phyloP scores from a whole-genome alignment of 129 eudicot species.

The Apium graveolens region DNA sequence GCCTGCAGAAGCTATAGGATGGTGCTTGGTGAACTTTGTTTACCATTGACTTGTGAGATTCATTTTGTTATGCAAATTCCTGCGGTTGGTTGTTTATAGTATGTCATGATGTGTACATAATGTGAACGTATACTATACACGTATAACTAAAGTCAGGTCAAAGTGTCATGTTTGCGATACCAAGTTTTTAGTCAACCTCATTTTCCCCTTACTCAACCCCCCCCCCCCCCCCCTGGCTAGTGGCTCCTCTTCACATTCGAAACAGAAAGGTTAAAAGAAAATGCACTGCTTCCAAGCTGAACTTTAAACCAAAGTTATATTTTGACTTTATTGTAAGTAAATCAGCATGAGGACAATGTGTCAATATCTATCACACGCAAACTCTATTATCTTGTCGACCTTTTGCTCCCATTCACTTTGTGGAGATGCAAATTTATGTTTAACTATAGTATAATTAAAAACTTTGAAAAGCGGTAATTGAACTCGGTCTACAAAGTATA shows the following conservation, averaged over 20 bases:
- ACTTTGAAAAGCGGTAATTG: no score
- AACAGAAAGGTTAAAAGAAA: not conserved
- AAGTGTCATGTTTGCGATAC: not conserved
- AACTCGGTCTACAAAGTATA: no score
- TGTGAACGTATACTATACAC: not conserved
- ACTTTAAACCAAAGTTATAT: not conserved
- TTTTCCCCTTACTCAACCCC: not conserved
- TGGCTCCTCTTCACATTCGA: not conserved
- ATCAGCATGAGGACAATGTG: not conserved
- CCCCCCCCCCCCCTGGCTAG: not conserved
- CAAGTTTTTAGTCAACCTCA: not conserved
- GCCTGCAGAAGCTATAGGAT: not conserved
- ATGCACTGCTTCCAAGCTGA: not conserved
- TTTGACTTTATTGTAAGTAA: not conserved
- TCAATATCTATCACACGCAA: not conserved
- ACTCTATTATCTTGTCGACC: not conserved
- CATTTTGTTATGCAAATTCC: not conserved
- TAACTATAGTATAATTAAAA: no score
- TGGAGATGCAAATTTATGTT: no score
- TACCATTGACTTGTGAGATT: conserved; percentile 3
- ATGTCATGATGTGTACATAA: not conserved
- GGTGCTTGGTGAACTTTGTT: not conserved
- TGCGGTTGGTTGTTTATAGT: not conserved
- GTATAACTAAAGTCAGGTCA: not conserved
- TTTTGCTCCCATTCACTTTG: no score